Percentiles rank a stretch among this genome's conserved stretches.
phyloP scores from a whole-genome alignment of 2,329 filamentous ascomycete genomes.

The Cytospora chrysosperma region DNA sequence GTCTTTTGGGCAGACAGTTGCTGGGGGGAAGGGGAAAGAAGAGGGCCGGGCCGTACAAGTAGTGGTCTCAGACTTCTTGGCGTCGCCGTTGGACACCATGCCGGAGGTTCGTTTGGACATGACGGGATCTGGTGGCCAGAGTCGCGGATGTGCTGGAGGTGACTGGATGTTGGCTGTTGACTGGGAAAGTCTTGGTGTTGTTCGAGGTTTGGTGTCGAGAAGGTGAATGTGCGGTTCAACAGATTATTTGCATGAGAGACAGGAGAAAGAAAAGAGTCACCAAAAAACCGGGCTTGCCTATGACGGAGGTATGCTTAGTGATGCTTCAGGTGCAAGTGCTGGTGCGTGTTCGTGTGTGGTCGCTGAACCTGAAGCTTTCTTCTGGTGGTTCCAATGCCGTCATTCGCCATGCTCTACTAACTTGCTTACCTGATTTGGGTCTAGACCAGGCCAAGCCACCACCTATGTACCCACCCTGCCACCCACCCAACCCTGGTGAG shows the following conservation, averaged over 20 bases:
- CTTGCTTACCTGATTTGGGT: slow-evolving; percentile 14
- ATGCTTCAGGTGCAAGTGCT: background rate
- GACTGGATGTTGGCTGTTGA: background rate
- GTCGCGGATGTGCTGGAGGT: background rate
- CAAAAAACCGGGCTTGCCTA: background rate
- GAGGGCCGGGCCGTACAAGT: slow-evolving; percentile 13
- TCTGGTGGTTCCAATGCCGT: slow-evolving; percentile 17
- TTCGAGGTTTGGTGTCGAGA: background rate
- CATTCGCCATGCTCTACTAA: slow-evolving; percentile 17
- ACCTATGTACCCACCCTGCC: background rate
- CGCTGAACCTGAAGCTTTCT: slow-evolving; percentile 11
- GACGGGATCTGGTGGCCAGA: background rate
- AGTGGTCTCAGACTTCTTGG: slow-evolving; percentile 15
- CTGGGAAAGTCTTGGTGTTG: background rate
- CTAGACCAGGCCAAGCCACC: slow-evolving; percentile 1
- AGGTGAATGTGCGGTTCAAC: background rate
- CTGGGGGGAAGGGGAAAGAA: slow-evolving; percentile 20
- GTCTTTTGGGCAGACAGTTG: background rate
- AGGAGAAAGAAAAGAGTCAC: background rate
- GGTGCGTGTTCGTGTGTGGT: background rate
- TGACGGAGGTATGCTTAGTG: background rate
- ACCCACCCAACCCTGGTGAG: background rate
- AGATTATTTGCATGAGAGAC: background rate
- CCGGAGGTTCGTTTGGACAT: slow-evolving; percentile 23
- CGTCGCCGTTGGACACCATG: slow-evolving; percentile 20